Conservation (phyloP, 169 alveolate genomes). For the Eimeria mitis region DNA sequence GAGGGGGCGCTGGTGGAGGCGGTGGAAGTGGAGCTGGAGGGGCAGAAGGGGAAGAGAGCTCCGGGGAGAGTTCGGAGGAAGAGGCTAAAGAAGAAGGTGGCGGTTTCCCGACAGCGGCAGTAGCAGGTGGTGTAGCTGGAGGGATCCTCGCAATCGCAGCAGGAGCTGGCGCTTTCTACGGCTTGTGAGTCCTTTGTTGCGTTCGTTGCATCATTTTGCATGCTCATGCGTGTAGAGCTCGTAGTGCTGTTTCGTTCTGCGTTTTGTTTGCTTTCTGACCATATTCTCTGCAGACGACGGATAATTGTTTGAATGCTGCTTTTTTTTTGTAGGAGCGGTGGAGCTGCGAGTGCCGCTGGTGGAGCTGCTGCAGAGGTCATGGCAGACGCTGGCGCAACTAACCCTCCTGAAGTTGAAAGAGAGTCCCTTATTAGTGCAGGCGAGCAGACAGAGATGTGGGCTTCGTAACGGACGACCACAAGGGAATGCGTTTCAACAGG, state of each 20-base stretch:
- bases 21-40: conserved; percentile 17
- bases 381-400: conserved; percentile 22
- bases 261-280: not conserved
- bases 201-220: not conserved
- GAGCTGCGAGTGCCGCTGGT: not conserved
- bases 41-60: not conserved
- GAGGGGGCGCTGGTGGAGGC: not conserved
- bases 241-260: not conserved
- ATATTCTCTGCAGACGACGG: not conserved
- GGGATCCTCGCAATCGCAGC: conserved; percentile 74
- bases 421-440: conserved; percentile 71
- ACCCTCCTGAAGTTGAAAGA: conserved; percentile 55
- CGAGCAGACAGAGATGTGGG: conserved; percentile 80
- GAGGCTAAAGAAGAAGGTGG: conserved; percentile 31
- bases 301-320: not conserved
- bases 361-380: conserved; percentile 48
- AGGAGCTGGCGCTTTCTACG: conserved; percentile 70
- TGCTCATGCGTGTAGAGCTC: not conserved
- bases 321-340: conserved; percentile 28
- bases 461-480: conserved; percentile 13
- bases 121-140: conserved; percentile 81
- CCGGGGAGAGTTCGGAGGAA: not conserved
- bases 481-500: not conserved
- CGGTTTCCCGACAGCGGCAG: conserved; percentile 53
- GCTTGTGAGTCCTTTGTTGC: not conserved